Evolutionary conservation across 805 yeast genomes (phyloP).

Genomic region (Pachysolen tannophilus): DNA sequence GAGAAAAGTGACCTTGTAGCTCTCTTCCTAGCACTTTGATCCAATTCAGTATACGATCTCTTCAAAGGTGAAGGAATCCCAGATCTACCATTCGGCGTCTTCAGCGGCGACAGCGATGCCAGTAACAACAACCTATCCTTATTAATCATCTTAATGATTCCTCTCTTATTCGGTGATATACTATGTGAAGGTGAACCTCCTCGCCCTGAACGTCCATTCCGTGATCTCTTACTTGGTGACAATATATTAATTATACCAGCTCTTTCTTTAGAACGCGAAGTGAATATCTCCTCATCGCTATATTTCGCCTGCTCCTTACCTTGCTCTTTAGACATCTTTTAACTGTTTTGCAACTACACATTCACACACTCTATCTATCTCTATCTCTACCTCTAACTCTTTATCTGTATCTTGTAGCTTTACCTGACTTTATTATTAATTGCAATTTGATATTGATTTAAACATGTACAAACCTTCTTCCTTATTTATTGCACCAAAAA

Average conservation of each 20-base stretch:
- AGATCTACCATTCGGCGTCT: slow-evolving; percentile 34
- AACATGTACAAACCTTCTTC: too few relatives aligned
- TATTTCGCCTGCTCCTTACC: slow-evolving; percentile 1
- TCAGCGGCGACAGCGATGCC: slow-evolving; percentile 12
- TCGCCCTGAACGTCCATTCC: too few relatives aligned
- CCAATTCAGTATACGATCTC: slow-evolving; percentile 28
- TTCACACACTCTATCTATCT: slow-evolving; percentile 12
- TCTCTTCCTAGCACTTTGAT: slow-evolving; percentile 40
- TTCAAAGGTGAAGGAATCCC: slow-evolving; percentile 37
- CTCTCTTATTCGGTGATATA: slow-evolving; percentile 31
- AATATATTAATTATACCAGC: slow-evolving; percentile 16
- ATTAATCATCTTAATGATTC: slow-evolving; percentile 16
- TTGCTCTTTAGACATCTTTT: not conserved
- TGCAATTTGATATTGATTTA: too few relatives aligned
- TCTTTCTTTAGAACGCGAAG: slow-evolving; percentile 20
- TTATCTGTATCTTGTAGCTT: too few relatives aligned
- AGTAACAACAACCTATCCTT: slow-evolving; percentile 4
- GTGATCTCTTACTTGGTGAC: slow-evolving; percentile 13
- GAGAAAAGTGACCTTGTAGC: slow-evolving; percentile 31
- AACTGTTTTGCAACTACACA: slow-evolving; percentile 7
- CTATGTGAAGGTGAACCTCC: too few relatives aligned
- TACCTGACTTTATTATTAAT: too few relatives aligned
- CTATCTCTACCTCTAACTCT: too few relatives aligned
- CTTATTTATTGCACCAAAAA: slow-evolving; percentile 13
- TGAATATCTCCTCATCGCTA: slow-evolving; percentile 15